Percentiles rank a stretch among this genome's conserved stretches.
phyloP scores from a whole-genome alignment of 2,329 filamentous ascomycete genomes.

The Trichoderma atroviride region DNA sequence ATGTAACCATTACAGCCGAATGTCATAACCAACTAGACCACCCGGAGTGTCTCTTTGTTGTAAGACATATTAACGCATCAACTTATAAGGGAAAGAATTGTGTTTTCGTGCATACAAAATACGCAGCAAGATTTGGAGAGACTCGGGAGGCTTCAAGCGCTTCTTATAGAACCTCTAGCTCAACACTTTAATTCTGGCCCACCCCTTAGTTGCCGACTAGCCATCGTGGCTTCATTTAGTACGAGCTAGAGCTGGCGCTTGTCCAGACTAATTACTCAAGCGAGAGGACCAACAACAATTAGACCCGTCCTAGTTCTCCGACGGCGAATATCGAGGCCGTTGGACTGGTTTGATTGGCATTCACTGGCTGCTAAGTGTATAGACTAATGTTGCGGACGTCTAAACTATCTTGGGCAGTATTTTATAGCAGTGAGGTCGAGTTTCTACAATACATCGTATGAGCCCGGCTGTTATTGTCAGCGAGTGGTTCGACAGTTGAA shows the following conservation, averaged over 20 bases:
- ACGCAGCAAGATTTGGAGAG: background rate
- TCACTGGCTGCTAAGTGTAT: background rate
- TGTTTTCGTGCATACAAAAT: background rate
- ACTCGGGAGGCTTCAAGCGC: background rate
- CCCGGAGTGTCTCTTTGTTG: background rate
- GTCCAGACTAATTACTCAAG: background rate
- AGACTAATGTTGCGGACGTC: background rate
- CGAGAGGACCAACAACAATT: background rate
- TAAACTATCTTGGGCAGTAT: background rate
- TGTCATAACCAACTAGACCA: background rate
- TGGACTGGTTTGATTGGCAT: background rate
- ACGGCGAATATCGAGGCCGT: background rate
- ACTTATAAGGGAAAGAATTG: background rate
- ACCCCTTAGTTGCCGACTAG: background rate
- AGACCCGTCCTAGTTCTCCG: background rate
- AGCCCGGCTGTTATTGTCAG: background rate
- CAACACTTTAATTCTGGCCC: background rate
- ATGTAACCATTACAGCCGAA: background rate
- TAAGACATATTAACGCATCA: background rate
- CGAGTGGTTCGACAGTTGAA: background rate
- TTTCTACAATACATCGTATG: too few species aligned
- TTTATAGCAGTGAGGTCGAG: background rate
- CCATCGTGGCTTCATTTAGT: background rate
- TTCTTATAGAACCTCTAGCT: background rate
- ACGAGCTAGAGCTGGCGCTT: background rate